Conservation (phyloP, 495 filamentous ascomycete species). For the Neurospora sp. region DNA sequence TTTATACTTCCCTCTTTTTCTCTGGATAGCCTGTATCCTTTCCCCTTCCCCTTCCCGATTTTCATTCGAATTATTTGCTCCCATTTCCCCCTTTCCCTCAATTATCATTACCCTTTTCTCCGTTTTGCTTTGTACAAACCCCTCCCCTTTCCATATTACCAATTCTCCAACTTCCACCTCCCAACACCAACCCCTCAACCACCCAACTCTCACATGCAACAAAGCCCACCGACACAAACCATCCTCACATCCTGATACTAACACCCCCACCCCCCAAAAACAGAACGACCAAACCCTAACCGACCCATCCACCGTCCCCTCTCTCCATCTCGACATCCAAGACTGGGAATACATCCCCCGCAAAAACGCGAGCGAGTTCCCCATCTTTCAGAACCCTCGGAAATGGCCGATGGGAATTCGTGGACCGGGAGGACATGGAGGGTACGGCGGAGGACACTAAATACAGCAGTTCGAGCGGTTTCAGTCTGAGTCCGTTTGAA, state of each 20-base stretch:
- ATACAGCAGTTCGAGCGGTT: not conserved
- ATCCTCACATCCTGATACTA: not conserved
- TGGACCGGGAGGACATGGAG: not conserved
- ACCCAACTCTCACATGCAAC: not conserved
- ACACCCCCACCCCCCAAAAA: not conserved
- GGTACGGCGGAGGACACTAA: not conserved
- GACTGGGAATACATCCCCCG: constrained; percentile 8
- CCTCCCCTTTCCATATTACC: too few species aligned
- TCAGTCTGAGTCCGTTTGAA: not conserved
- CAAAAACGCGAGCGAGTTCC: constrained; percentile 6
- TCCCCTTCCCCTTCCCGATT: too few species aligned
- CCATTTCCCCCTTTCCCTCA: too few species aligned
- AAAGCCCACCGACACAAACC: not conserved
- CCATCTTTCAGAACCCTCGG: constrained; percentile 9
- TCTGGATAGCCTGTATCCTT: too few species aligned
- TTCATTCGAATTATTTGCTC: not conserved
- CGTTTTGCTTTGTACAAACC: too few species aligned
- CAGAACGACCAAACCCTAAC: constrained; percentile 10
- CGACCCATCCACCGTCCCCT: constrained; percentile 5
- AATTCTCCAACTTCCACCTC: too few species aligned
- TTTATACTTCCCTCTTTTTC: not conserved
- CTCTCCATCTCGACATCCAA: constrained; percentile 15
- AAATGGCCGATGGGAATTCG: constrained; percentile 11
- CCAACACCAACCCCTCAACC: too few species aligned
- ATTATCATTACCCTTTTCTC: too few species aligned